Base-by-base conservation (phyloP, 2,329 filamentous ascomycete genomes). In the Aspergillus sp. region DNA sequence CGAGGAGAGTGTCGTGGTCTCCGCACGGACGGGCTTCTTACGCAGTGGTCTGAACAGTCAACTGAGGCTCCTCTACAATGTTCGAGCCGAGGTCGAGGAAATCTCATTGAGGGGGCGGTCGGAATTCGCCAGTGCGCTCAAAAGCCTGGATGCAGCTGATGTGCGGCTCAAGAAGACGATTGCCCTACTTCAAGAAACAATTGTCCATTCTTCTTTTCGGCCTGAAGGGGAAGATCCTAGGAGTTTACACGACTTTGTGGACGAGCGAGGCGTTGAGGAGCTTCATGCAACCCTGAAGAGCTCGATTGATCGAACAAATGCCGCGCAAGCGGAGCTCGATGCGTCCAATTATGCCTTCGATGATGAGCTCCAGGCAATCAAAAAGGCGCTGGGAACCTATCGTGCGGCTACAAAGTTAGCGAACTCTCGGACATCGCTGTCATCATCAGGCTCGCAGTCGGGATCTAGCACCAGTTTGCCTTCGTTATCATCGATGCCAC, bases 1-100 rank as follows among this genome's bases (percentile, higher is more conserved):
- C 66, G 91, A 96, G 72, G 90, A 95, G 68, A 89, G 89, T 52
- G 89, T 92, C 57, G 83, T 93, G 9, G 83, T 96, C 4, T 85
- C 85, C 23, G 88, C 91, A 7, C 84, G 90, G 69, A 87, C 88
- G 0, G 82, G 81, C n/a, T 92, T 92, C 72, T 76, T 93, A 7
- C 85, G 84, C 54, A 82, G 81, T 9, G 87, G 87, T 46, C 85
- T 92, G 60, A 79, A 78, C 52, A 78, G 77, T 31, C 80, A 83
- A 63, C 67, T 83, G n/a, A 76, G 76, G 13, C 68, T 81, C 15
- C 71, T 83, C 23, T 77, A 78, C 50, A 71, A 72, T 54, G 77
- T 83, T 19, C 77, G 79, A 55, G 72, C 74, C 41, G 79, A 80
- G 66, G 74, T 82, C 4, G 78, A 80, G 64, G 72, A 77, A 22